Percentiles rank a stretch among this genome's conserved stretches.
These are phyloP conservation scores for Phytophthora agathidicida DNA, from an alignment of 352 stramenopile genomes.

Conservation along the genomic window DNA sequence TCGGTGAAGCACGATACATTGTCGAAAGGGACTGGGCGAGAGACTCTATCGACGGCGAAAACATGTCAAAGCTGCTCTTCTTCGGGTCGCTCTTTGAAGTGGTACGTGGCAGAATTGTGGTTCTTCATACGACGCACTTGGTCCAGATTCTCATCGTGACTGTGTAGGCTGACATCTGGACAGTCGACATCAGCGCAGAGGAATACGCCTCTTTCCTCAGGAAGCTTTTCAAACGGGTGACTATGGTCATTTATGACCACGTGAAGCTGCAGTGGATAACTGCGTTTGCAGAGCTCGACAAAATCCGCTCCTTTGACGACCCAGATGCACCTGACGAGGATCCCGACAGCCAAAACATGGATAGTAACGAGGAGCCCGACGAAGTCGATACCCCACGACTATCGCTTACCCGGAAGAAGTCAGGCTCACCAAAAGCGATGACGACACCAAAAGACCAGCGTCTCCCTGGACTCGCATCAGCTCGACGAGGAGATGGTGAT, in stretches of 20 bases:
- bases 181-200: conserved; percentile 59
- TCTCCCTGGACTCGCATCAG: conserved; percentile 18
- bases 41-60: conserved; percentile 50
- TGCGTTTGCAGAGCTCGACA: conserved; percentile 74
- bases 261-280: conserved; percentile 73
- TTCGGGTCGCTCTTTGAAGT: conserved; percentile 79
- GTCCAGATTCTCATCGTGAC: too few relatives aligned
- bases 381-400: conserved; percentile 9
- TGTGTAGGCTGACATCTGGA: conserved; percentile 85
- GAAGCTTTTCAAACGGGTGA: conserved; percentile 83
- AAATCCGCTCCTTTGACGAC: conserved; percentile 69
- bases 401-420: conserved; percentile 19
- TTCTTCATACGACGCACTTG: too few relatives aligned
- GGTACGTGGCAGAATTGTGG: conserved; percentile 30
- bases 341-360: conserved; percentile 12
- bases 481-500: conserved; percentile 4
- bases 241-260: conserved; percentile 74
- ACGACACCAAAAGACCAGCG: neutral
- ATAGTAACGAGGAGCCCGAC: conserved; percentile 2
- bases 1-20: conserved; percentile 70
- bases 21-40: conserved; percentile 80
- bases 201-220: conserved; percentile 73
- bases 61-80: conserved; percentile 70
- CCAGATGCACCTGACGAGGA: conserved; percentile 19
- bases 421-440: conserved; percentile 12